Conservation (phyloP, 129 eudicot species). For the Pittosporum tobira region DNA sequence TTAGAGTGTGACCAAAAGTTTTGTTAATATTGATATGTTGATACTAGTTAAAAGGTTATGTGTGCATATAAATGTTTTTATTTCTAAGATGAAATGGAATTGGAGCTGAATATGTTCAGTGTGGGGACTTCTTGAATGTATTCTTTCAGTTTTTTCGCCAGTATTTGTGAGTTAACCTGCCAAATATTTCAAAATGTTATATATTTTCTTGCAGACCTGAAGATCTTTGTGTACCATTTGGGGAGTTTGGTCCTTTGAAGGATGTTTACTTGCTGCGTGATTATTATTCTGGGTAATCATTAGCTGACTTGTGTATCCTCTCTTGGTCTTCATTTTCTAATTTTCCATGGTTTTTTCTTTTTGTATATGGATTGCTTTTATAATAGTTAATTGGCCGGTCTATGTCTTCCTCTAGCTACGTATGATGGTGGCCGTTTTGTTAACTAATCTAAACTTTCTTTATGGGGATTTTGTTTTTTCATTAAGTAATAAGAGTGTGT, state of each 20-base stretch:
- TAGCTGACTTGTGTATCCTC: no score
- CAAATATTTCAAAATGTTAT: not conserved
- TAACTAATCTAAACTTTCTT: conserved; percentile 8
- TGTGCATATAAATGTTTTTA: no score
- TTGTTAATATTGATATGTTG: no score
- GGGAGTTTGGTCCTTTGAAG: conserved; percentile 52
- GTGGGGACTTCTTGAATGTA: no score
- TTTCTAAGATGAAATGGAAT: no score
- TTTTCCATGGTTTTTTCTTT: not conserved
- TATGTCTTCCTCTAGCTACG: not conserved
- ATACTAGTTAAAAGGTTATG: no score
- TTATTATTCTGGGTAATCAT: conserved; percentile 62
- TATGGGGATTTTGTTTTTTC: conserved; percentile 20
- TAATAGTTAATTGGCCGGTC: not conserved
- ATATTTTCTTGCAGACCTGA: conserved; percentile 43
- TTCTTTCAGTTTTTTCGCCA: no score
- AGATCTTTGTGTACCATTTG: conserved; percentile 61
- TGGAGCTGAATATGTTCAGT: no score
- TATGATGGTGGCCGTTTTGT: not conserved
- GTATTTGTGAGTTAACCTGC: no score
- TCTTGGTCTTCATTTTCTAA: no score
- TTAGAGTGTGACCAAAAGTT: no score
- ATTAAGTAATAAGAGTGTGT: conserved; percentile 47
- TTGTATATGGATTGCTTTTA: not conserved
- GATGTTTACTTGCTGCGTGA: conserved; percentile 61